A percentile compares a stretch with the other conserved stretches of the same genome.
These are phyloP conservation scores for Diaporthe velutina DNA, from an alignment of 2,329 filamentous ascomycete species.

Conservation along the genomic window DNA sequence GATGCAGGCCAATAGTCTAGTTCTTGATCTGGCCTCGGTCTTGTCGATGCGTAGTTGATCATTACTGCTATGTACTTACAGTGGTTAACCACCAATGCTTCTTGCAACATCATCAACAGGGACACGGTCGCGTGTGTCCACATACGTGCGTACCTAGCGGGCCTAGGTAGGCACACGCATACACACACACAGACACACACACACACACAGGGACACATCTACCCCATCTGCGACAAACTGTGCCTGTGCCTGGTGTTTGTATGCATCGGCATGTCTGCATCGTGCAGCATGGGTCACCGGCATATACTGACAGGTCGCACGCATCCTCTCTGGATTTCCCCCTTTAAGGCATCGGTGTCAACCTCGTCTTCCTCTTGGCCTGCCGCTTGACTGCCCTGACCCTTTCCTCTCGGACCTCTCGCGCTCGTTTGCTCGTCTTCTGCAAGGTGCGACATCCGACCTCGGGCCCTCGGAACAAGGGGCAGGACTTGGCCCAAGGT, in stretches of 20 bases:
- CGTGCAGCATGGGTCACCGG: conserved; percentile 3
- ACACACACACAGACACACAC: not conserved
- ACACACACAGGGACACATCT: not conserved
- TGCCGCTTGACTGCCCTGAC: not conserved
- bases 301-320: conserved; percentile 31
- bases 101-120: too few species aligned
- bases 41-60: not conserved
- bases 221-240: not conserved
- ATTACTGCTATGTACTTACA: not conserved
- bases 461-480: not conserved
- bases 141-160: not conserved
- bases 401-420: not conserved
- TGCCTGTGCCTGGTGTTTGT: not conserved
- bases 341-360: conserved; percentile 16
- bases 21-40: not conserved
- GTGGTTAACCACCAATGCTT: not conserved
- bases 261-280: conserved; percentile 11
- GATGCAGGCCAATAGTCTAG: conserved; percentile 5
- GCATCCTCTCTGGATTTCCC: not conserved
- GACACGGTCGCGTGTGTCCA: not conserved
- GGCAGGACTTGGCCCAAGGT: not conserved
- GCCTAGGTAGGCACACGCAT: not conserved
- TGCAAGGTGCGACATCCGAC: not conserved
- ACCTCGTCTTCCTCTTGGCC: conserved; percentile 20
- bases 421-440: not conserved